Evolutionary conservation across 768 basidiomycete genomes (phyloP).

Genomic region (Bullera alba): DNA sequence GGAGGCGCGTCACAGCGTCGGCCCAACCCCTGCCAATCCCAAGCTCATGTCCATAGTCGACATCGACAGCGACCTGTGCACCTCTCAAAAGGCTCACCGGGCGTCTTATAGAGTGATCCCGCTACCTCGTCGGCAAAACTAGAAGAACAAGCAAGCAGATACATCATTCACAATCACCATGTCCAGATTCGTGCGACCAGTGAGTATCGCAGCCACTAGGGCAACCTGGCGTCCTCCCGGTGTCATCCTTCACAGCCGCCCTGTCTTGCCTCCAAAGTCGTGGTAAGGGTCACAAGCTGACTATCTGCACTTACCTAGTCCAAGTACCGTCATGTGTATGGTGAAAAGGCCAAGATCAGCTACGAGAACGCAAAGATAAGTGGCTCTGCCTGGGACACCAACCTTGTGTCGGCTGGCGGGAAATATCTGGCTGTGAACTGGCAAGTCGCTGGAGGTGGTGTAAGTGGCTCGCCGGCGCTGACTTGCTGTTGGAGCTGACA

Average conservation of each 20-base stretch:
- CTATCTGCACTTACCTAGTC: slow-evolving; percentile 46
- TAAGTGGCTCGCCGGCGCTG: slow-evolving; percentile 10
- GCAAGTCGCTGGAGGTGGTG: slow-evolving; percentile 52
- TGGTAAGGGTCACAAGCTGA: slow-evolving; percentile 1
- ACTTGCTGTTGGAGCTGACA: not conserved
- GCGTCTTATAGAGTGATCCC: too few relatives aligned
- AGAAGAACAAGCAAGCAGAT: too few relatives aligned
- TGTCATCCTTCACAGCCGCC: not conserved
- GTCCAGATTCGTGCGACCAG: slow-evolving; percentile 75
- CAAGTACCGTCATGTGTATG: slow-evolving; percentile 93
- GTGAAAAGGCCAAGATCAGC: slow-evolving; percentile 66
- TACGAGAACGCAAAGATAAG: slow-evolving; percentile 59
- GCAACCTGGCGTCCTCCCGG: not conserved
- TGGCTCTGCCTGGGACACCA: slow-evolving; percentile 92
- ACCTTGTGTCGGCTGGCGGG: slow-evolving; percentile 77
- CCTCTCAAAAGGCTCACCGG: too few relatives aligned
- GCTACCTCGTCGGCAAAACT: too few relatives aligned
- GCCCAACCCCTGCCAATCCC: too few relatives aligned
- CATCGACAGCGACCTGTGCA: too few relatives aligned
- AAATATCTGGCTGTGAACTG: slow-evolving; percentile 89
- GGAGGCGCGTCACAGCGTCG: too few relatives aligned
- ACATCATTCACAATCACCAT: slow-evolving; percentile 50
- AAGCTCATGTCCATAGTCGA: too few relatives aligned
- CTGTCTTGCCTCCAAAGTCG: too few relatives aligned
- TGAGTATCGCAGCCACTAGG: too few relatives aligned